Conservation (phyloP, 1,139 yeast species). For the Magnusiomyces tetraspermus region DNA sequence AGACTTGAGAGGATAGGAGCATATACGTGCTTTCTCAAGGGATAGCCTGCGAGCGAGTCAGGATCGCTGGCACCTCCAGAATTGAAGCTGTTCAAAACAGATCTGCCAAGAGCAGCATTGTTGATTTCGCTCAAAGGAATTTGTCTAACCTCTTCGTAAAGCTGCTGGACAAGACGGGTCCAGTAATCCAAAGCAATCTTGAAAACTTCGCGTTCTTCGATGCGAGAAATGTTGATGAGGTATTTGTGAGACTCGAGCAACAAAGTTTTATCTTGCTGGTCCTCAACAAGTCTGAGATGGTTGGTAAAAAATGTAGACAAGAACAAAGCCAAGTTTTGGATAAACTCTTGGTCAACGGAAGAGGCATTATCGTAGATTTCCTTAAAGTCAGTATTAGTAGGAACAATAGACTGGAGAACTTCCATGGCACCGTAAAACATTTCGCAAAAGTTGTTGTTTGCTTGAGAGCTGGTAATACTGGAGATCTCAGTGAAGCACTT, state of each 20-base stretch:
- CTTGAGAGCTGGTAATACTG: slow-evolving; percentile 49
- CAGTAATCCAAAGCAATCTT: slow-evolving; percentile 94
- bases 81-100: slow-evolving; percentile 34
- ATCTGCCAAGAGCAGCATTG: slow-evolving; percentile 44
- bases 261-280: slow-evolving; percentile 49
- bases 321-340: slow-evolving; percentile 92
- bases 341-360: slow-evolving; percentile 81
- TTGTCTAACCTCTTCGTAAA: slow-evolving; percentile 77
- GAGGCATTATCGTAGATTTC: slow-evolving; percentile 65
- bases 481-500: slow-evolving; percentile 92
- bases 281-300: slow-evolving; percentile 69
- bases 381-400: slow-evolving; percentile 64
- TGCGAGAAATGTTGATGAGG: slow-evolving; percentile 73
- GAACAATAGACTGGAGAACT: slow-evolving; percentile 61
- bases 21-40: slow-evolving; percentile 80
- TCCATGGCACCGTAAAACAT: slow-evolving; percentile 71
- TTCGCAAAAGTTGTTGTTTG: slow-evolving; percentile 52
- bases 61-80: slow-evolving; percentile 85
- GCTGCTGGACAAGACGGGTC: slow-evolving; percentile 70
- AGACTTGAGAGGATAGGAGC: slow-evolving; percentile 65
- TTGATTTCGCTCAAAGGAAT: slow-evolving; percentile 68
- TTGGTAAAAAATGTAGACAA: slow-evolving; percentile 73
- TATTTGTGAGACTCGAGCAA: slow-evolving; percentile 68
- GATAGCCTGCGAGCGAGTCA: slow-evolving; percentile 59
- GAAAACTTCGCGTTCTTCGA: slow-evolving; percentile 92